Percentiles rank a stretch among this genome's conserved stretches.
phyloP scores from a whole-genome alignment of 371 early-diverging fungal species.

The Lichtheimia hyalospora region DNA sequence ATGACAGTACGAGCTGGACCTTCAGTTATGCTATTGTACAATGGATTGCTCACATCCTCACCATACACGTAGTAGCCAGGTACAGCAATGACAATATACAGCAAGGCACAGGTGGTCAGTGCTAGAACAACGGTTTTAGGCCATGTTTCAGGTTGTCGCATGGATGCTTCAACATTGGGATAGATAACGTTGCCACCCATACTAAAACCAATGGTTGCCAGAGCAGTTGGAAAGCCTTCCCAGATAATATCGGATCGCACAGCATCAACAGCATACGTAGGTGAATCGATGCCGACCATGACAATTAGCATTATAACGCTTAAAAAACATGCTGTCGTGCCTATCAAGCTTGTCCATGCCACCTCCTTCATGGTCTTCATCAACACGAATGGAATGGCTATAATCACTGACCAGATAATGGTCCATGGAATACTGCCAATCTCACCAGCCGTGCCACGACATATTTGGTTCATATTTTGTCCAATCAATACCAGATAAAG shows the following conservation, averaged over 20 bases:
- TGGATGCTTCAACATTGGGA: conserved; percentile 81
- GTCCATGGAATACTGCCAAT: conserved; percentile 55
- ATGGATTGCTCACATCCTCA: conserved; percentile 62
- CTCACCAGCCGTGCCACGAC: conserved; percentile 34
- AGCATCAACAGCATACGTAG: conserved; percentile 13
- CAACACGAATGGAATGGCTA: conserved; percentile 52
- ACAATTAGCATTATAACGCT: conserved; percentile 42
- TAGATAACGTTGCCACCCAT: conserved; percentile 83
- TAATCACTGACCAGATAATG: conserved; percentile 56
- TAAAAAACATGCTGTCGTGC: conserved; percentile 50
- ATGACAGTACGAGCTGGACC: conserved; percentile 64
- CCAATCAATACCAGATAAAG: conserved; percentile 59
- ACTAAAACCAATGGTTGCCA: conserved; percentile 70
- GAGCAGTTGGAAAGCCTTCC: conserved; percentile 53
- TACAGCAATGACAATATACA: conserved; percentile 75
- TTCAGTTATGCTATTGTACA: conserved; percentile 69
- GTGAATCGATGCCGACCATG: conserved; percentile 23
- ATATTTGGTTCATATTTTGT: conserved; percentile 43
- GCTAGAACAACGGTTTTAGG: conserved; percentile 65
- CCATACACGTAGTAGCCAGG: conserved; percentile 86
- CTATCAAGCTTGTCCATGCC: conserved; percentile 61
- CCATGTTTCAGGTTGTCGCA: conserved; percentile 77
- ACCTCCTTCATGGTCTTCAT: conserved; percentile 66
- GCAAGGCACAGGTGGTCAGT: conserved; percentile 65
- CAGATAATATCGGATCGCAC: conserved; percentile 36